Evolutionary conservation across 1,284 basidiomycete genomes (phyloP).

Genomic region (Rhizoctonia solani): DNA sequence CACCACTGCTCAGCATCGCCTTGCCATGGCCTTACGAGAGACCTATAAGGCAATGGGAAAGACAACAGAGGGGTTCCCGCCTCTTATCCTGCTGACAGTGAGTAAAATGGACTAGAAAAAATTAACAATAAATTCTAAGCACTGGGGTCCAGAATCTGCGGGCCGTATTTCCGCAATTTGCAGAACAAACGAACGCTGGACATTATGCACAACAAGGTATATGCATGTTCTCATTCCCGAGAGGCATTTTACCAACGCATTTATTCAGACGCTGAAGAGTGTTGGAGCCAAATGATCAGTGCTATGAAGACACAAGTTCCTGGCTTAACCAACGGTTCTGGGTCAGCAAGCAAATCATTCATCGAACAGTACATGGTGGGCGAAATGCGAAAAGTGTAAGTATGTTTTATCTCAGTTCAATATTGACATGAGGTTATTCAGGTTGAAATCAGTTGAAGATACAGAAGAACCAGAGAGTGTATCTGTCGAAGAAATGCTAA

Average conservation of each 20-base stretch:
- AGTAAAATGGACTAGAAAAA: neutral
- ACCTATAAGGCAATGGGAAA: conserved; percentile 68
- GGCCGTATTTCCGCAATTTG: conserved; percentile 88
- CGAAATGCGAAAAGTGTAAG: conserved; percentile 80
- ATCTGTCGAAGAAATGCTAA: conserved; percentile 75
- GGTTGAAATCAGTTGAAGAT: conserved; percentile 78
- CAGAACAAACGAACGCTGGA: conserved; percentile 65
- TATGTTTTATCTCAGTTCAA: conserved; percentile 36
- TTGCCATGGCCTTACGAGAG: conserved; percentile 65
- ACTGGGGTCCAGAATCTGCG: conserved; percentile 60
- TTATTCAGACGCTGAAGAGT: conserved; percentile 88
- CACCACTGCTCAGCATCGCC: conserved; percentile 45
- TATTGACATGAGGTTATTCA: conserved; percentile 44
- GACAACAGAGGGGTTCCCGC: conserved; percentile 80
- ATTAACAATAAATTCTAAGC: conserved; percentile 17
- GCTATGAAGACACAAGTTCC: conserved; percentile 68
- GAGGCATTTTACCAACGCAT: neutral
- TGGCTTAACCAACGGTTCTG: conserved; percentile 48
- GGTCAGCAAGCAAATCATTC: conserved; percentile 55
- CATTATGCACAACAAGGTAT: conserved; percentile 27
- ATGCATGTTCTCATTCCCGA: neutral
- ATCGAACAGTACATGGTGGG: conserved; percentile 87
- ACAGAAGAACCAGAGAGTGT: conserved; percentile 74
- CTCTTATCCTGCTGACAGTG: conserved; percentile 66
- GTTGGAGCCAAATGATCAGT: conserved; percentile 84